Evolutionary conservation across 768 basidiomycete genomes (phyloP).

Genomic region (Xanthoconium stramineum): DNA sequence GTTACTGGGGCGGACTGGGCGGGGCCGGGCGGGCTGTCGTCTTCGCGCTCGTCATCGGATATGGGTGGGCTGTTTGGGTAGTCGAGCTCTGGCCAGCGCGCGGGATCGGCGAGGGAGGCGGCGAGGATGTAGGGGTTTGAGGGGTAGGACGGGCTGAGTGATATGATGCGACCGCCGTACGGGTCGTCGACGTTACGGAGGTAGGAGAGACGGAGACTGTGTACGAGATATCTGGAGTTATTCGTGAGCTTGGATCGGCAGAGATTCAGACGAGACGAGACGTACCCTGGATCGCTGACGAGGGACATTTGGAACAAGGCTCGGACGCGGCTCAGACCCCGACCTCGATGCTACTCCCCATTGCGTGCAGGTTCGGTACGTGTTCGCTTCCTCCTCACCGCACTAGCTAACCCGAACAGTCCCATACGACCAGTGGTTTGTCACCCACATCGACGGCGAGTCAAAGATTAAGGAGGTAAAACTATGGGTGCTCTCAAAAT

Average conservation of each 20-base stretch:
- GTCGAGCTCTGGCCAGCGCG: constrained; percentile 83
- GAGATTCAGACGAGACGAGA: not conserved
- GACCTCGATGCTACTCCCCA: constrained; percentile 31
- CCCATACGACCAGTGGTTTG: constrained; percentile 72
- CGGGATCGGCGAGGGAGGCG: constrained; percentile 71
- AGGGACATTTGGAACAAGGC: constrained; percentile 47
- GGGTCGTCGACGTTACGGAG: constrained; percentile 87
- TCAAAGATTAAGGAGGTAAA: constrained; percentile 67
- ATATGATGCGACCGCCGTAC: constrained; percentile 77
- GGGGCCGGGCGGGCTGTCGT: constrained; percentile 13
- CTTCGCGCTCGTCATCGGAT: constrained; percentile 63
- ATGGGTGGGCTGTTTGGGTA: constrained; percentile 68
- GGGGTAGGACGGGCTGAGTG: constrained; percentile 71
- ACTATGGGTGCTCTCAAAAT: constrained; percentile 57
- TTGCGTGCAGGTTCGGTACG: constrained; percentile 59
- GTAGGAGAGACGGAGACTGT: constrained; percentile 80
- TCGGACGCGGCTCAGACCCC: not conserved
- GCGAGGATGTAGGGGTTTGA: constrained; percentile 83
- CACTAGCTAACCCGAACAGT: constrained; percentile 36
- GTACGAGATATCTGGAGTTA: constrained; percentile 65
- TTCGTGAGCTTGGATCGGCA: not conserved
- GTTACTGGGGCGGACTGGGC: constrained; percentile 31
- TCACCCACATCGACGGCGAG: constrained; percentile 59
- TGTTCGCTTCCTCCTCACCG: constrained; percentile 9
- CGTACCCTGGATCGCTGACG: constrained; percentile 62